phyloP scores from a whole-genome alignment of 805 yeast species.

The Pichia exigua region DNA sequence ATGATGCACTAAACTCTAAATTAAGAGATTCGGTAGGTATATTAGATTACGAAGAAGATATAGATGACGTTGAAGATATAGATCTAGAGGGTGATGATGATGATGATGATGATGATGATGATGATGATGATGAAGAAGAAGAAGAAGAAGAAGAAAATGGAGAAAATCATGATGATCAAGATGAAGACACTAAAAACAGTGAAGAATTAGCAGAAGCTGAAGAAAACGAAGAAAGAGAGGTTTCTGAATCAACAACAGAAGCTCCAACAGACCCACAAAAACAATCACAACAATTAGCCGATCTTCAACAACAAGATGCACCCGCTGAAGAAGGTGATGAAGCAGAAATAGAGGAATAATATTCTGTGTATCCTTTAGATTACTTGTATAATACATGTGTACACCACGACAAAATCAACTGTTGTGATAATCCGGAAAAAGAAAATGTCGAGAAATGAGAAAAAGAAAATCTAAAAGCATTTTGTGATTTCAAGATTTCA shows the following conservation, averaged over 20 bases:
- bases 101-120: slow-evolving; percentile 6
- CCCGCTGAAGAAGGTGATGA: neutral
- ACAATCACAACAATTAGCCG: neutral
- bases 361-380: too few species aligned
- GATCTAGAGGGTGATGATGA: slow-evolving; percentile 6
- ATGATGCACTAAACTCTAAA: neutral
- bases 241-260: neutral
- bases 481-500: neutral
- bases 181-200: neutral
- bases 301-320: neutral
- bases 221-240: neutral
- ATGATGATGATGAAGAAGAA: slow-evolving; percentile 3
- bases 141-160: slow-evolving; percentile 5
- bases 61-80: slow-evolving; percentile 4
- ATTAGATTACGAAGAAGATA: neutral
- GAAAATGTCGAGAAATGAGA: neutral
- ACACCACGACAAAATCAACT: slow-evolving; percentile 2
- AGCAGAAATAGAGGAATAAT: slow-evolving; percentile 3
- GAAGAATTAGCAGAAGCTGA: neutral
- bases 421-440: neutral
- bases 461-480: neutral
- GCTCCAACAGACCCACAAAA: neutral
- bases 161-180: slow-evolving; percentile 7
- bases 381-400: neutral
- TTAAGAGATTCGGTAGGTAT: slow-evolving; percentile 3